phyloP scores from a whole-genome alignment of 1,284 basidiomycete species.

The Sphaerobolus stellatus region DNA sequence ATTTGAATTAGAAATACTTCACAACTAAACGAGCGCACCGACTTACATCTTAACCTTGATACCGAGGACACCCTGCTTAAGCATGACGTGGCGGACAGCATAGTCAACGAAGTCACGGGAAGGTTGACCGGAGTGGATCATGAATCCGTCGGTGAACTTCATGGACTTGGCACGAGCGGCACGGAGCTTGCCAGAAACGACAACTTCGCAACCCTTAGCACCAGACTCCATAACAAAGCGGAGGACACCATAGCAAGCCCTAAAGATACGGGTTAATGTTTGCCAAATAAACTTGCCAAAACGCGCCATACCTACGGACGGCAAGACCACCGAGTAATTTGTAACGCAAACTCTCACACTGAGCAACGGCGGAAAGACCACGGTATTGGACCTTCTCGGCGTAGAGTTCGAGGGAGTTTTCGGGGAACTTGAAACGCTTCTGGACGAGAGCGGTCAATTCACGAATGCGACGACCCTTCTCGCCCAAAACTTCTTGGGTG shows the following conservation, averaged over 20 bases:
- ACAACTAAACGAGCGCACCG: not conserved
- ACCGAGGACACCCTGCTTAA: slow-evolving; percentile 98
- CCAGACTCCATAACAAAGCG: slow-evolving; percentile 99
- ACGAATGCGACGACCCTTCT: slow-evolving; percentile 99
- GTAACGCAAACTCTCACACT: slow-evolving; percentile 98
- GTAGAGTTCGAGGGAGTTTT: slow-evolving; percentile 98
- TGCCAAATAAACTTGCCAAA: not conserved
- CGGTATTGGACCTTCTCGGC: slow-evolving; percentile 99
- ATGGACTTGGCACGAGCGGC: slow-evolving; percentile 99
- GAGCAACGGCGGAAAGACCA: slow-evolving; percentile 97
- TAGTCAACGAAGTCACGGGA: slow-evolving; percentile 96
- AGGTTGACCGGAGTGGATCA: slow-evolving; percentile 99
- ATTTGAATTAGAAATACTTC: slow-evolving; percentile 1
- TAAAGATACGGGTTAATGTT: slow-evolving; percentile 30
- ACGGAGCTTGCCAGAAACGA: slow-evolving; percentile 99
- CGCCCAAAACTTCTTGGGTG: slow-evolving; percentile 99
- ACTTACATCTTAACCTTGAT: slow-evolving; percentile 99
- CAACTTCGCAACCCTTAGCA: slow-evolving; percentile 99
- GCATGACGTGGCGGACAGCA: slow-evolving; percentile 97
- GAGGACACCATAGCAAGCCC: slow-evolving; percentile 99
- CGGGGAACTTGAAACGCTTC: slow-evolving; percentile 99
- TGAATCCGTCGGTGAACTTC: slow-evolving; percentile 99
- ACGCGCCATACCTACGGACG: slow-evolving; percentile 88
- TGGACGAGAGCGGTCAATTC: slow-evolving; percentile 98
- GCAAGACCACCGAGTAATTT: slow-evolving; percentile 99